Conservation (phyloP, 768 basidiomycete species). For the Mycena maculata region DNA sequence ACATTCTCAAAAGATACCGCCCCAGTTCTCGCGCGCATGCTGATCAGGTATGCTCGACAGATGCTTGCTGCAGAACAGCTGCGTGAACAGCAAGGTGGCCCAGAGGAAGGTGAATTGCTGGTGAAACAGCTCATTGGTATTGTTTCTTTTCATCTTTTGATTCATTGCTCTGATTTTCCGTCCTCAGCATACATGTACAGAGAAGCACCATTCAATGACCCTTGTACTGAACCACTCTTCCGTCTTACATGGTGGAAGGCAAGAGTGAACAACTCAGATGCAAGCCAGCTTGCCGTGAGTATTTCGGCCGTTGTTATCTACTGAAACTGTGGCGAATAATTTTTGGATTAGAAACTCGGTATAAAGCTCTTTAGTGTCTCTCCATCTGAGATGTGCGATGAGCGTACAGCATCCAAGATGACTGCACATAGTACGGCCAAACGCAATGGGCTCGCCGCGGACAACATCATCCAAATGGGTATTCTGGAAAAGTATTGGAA, state of each 20-base stretch:
- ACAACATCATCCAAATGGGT: not conserved
- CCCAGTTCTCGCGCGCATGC: not conserved
- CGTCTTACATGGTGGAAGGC: constrained; percentile 2
- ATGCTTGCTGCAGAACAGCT: constrained; percentile 3
- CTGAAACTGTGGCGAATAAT: no score
- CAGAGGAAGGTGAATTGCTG: not conserved
- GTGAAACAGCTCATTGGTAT: not conserved
- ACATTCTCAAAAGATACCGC: not conserved
- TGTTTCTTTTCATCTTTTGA: not conserved
- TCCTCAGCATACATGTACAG: constrained; percentile 5
- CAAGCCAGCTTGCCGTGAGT: not conserved
- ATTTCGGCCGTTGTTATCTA: no score
- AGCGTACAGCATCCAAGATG: not conserved
- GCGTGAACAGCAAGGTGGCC: not conserved
- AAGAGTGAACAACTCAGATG: not conserved
- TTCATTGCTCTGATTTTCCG: not conserved
- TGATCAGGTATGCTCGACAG: not conserved
- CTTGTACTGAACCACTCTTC: not conserved
- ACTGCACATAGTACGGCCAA: not conserved
- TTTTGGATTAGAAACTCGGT: not conserved
- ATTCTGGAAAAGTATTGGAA: not conserved
- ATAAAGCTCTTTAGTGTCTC: constrained; percentile 1
- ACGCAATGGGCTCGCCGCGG: not conserved
- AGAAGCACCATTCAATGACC: constrained; percentile 8
- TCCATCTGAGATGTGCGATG: not conserved